Evolutionary conservation across 345 rosid genomes (phyloP).

Genomic region (Hirschfeldia incana): DNA sequence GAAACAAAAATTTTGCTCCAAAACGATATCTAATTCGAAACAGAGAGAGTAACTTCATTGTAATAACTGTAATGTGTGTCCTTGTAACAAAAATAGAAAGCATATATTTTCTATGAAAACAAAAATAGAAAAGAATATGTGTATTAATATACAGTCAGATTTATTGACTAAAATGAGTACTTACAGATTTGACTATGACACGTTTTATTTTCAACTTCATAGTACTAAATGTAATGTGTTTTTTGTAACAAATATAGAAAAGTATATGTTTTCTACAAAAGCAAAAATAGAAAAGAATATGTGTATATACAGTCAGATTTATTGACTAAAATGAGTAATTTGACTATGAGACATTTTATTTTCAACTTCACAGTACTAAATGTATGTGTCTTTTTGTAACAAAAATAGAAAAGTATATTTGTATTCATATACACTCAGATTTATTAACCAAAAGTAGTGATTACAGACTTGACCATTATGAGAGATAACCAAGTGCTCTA

Average conservation of each 20-base stretch:
- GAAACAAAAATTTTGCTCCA: too few relatives aligned
- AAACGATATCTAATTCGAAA: too few relatives aligned
- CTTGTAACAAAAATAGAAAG: not conserved
- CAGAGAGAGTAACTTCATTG: not conserved
- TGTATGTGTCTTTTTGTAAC: not conserved
- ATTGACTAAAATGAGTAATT: not conserved
- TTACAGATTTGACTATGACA: not conserved
- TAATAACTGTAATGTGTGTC: conserved; percentile 8
- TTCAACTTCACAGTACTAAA: not conserved
- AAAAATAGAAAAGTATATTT: not conserved
- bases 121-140: not conserved
- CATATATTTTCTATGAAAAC: not conserved
- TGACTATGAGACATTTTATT: not conserved
- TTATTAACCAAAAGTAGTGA: conserved; percentile 1
- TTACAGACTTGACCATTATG: not conserved
- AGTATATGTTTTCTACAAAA: not conserved
- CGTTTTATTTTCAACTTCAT: not conserved
- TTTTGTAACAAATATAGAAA: not conserved
- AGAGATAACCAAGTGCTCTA: not conserved
- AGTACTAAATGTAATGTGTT: conserved; percentile 5
- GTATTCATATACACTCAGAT: not conserved
- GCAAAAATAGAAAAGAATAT: not conserved
- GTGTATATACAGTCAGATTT: not conserved
- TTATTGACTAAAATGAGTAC: not conserved
- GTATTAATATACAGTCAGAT: not conserved